Evolutionary conservation across 2,329 filamentous ascomycete genomes (phyloP), one percentile per base, ranked within the genome.

Genomic region (Boeremia exigua): DNA sequence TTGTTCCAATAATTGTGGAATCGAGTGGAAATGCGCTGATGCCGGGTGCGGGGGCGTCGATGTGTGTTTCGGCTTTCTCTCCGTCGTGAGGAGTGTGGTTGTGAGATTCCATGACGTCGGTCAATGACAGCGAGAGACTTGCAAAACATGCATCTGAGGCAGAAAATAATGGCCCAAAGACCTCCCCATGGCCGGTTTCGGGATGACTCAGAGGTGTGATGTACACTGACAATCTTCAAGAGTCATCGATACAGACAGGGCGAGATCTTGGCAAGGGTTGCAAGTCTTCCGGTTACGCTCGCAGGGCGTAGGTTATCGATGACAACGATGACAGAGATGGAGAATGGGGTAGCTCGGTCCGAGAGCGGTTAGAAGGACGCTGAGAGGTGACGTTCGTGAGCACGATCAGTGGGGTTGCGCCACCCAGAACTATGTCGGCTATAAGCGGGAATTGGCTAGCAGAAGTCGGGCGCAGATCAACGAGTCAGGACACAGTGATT

Each of bases 1-100:
- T 63, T 3, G 57, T 61, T 37, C 50, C 56, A 3, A 54, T 49
- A 14, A 66, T 54, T 9, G n/a, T 14, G 33, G 53, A 54, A 39
- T 28, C 25, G 19, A 30, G 14, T 30, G 33, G 37, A 54, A 49
- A 47, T 47, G 38, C 44, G 40, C 25, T 54, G 44, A 32, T 55
- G 38, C 43, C 40, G 29, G 29, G 51, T 34, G 54, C 37, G 48
- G 40, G 33, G 45, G 47, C 23, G 29, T 56, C 25, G 32, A 40
- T 8, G 25, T 34, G 43, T 25, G 37, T 37, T 30, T 62, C 54
- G 47, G 54, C 25, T 43, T 61, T 61, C 51, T 56, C 56, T 52
- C 56, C 52, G 51, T 52, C 42, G 12, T 46, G 23, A 15, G 19
- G 19, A 23, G 19, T 23, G 19, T 23, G 19, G 19, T 37, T 28